A percentile compares a stretch with the other conserved stretches of the same genome.
Evolutionary conservation across 2,329 filamentous ascomycete genomes (phyloP).

Genomic region (Myriosclerotinia scirpicola): DNA sequence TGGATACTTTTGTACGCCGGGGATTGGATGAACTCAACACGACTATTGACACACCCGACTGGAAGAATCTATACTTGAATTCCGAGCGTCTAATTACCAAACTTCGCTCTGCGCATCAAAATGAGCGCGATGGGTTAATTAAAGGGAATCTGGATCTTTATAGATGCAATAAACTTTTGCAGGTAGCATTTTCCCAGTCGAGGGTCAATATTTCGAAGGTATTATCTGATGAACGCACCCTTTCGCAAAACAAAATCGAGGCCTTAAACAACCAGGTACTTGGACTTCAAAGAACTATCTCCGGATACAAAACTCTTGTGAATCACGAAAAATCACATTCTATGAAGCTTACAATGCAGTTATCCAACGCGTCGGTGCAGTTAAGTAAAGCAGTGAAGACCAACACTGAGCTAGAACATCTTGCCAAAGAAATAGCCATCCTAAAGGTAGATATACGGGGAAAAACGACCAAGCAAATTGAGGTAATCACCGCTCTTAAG

Average conservation of each 20-base stretch:
- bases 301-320: too few relatives aligned
- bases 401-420: too few relatives aligned
- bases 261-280: too few relatives aligned
- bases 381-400: too few relatives aligned
- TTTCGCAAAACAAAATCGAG: neutral
- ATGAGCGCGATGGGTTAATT: neutral
- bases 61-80: neutral
- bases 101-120: neutral
- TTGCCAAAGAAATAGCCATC: too few relatives aligned
- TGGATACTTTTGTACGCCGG: neutral
- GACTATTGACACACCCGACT: neutral
- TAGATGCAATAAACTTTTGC: neutral
- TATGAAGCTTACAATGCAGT: too few relatives aligned
- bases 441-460: neutral
- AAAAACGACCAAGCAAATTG: too few relatives aligned
- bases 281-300: too few relatives aligned
- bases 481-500: neutral
- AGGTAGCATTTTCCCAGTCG: neutral
- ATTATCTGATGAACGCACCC: too few relatives aligned
- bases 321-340: too few relatives aligned
- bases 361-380: too few relatives aligned
- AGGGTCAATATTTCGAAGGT: neutral
- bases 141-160: neutral
- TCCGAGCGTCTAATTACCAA: neutral
- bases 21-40: too few relatives aligned